A percentile compares a stretch with the other conserved stretches of the same genome.
Evolutionary conservation across 345 rosid genomes (phyloP).

Genomic region (Citrus medica): DNA sequence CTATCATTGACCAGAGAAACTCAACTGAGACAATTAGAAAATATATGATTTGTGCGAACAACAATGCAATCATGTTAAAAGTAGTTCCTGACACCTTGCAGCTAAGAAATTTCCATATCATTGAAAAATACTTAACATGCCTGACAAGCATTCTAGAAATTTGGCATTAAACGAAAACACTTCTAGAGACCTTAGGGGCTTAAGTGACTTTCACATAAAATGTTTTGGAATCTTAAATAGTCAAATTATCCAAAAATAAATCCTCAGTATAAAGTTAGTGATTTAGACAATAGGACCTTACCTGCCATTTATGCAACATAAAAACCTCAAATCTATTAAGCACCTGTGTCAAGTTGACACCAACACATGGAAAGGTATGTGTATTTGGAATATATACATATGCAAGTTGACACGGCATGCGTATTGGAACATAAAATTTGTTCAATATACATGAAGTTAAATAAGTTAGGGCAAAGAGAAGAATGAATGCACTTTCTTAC

Average conservation of each 20-base stretch:
- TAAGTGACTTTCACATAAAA: neutral
- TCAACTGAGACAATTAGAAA: neutral
- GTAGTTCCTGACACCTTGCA: neutral
- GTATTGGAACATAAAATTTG: neutral
- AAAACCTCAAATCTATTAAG: neutral
- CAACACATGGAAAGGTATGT: neutral
- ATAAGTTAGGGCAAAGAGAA: neutral
- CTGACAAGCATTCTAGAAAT: neutral
- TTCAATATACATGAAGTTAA: neutral
- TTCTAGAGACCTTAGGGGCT: neutral
- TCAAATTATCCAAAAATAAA: neutral
- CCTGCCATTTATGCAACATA: neutral
- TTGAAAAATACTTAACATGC: neutral
- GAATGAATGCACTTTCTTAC: constrained; percentile 29
- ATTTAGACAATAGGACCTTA: neutral
- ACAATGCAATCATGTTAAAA: constrained; percentile 5
- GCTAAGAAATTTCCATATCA: neutral
- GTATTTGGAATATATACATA: neutral
- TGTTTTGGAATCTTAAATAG: neutral
- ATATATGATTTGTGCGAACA: neutral
- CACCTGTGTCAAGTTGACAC: neutral
- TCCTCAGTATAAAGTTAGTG: neutral
- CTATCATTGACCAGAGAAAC: constrained; percentile 36
- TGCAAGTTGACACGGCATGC: neutral
- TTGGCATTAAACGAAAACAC: neutral